Evolutionary conservation across 805 yeast genomes (phyloP), one percentile per base, ranked within the genome.

Genomic region (Blastobotrys terrestris): DNA sequence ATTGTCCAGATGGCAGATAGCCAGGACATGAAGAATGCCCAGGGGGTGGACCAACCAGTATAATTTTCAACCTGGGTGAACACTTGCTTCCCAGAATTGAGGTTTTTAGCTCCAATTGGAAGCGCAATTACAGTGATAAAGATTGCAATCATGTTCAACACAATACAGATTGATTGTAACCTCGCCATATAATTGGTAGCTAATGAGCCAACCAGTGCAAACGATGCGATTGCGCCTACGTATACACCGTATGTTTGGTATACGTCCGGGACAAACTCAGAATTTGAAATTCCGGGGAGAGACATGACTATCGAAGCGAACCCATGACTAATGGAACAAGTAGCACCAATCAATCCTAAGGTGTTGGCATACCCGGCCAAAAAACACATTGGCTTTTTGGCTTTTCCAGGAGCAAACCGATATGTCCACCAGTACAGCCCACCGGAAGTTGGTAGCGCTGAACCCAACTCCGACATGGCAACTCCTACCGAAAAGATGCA

Each of bases 1-100:
- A 84, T 83, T 16, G 87, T 82, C 90, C 91, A 85, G 54, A 83
- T 77, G 1, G 84, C 81, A 0, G 87, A 83, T 79, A 81, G 75
- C 76, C 82, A 78, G 58, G 81, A 66, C 53, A 74, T 67, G 55
- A 72, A 60, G 65, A 72, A 79, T 46, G 79, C 76, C 80, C 83
- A 81, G 26, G 87, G 87, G 31, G 65, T 68, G 8, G 81, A 74
- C 82, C 86, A 83, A 26, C 72, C 76, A 40, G 81, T 71, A 49
- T 65, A 66, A 61, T 80, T 81, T 22, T 75, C 70, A 50, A 74
- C 72, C 43, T 75, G 65, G 31, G 81, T 81, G 65, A 83, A 84
- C 26, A 83, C 82, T 62, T 72, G 81, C 5, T 63, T 55, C 15
- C 79, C 85, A 40, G 71, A 67, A 59, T 79, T 79, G 61, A 80